These are phyloP conservation scores for Fomitopsis pulvina DNA, from an alignment of 768 basidiomycete genomes.

Conservation along the genomic window DNA sequence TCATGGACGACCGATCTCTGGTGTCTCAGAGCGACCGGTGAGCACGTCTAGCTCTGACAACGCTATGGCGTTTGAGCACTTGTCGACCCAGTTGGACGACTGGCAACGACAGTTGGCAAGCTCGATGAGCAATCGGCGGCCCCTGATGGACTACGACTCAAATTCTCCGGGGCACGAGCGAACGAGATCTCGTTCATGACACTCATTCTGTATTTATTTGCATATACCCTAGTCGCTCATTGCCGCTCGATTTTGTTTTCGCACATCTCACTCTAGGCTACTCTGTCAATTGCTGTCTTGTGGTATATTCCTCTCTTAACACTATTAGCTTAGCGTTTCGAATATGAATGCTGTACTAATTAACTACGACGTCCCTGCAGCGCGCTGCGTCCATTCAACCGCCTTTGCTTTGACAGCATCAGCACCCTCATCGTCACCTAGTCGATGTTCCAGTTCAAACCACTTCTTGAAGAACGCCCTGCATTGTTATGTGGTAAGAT, in stretches of 20 bases:
- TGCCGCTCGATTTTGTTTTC: slow-evolving; percentile 39
- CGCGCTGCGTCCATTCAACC: slow-evolving; percentile 81
- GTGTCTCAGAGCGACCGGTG: slow-evolving; percentile 46
- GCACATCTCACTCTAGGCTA: slow-evolving; percentile 32
- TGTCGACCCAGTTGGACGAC: slow-evolving; percentile 76
- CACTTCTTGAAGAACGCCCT: slow-evolving; percentile 98
- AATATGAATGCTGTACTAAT: slow-evolving; percentile 14
- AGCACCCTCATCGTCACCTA: slow-evolving; percentile 85
- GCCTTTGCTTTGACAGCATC: slow-evolving; percentile 82
- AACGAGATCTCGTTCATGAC: slow-evolving; percentile 49
- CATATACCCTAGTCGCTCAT: slow-evolving; percentile 40
- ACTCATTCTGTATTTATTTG: slow-evolving; percentile 24
- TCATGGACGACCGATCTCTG: slow-evolving; percentile 52
- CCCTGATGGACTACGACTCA: slow-evolving; percentile 66
- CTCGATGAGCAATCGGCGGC: slow-evolving; percentile 68
- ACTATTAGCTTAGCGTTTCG: slow-evolving; percentile 14
- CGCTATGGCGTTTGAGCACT: slow-evolving; percentile 65
- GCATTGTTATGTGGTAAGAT: background rate
- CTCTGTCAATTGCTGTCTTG: slow-evolving; percentile 27
- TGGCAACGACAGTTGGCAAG: slow-evolving; percentile 83
- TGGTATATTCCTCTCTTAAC: slow-evolving; percentile 24
- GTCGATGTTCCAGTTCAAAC: slow-evolving; percentile 77
- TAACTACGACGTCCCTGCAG: slow-evolving; percentile 34
- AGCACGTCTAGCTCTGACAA: slow-evolving; percentile 84
- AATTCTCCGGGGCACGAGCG: slow-evolving; percentile 49